These are phyloP conservation scores for Anaeramoeba ignava DNA, from an alignment of 78 protist species.

Conservation along the genomic window DNA sequence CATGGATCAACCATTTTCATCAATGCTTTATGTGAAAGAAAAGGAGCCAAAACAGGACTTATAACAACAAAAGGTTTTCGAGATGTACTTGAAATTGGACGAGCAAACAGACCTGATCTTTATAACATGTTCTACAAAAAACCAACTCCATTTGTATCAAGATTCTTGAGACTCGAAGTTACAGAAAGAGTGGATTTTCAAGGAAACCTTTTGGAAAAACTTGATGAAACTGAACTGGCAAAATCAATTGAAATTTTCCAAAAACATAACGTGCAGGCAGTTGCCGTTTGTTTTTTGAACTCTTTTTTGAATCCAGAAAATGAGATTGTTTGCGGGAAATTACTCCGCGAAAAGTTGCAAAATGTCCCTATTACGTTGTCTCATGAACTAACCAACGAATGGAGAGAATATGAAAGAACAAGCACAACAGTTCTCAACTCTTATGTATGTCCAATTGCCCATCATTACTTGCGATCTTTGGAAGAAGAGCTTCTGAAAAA, in stretches of 20 bases:
- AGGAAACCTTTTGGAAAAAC: not conserved
- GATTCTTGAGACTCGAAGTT: not conserved
- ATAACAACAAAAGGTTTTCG: not conserved
- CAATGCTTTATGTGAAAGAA: not conserved
- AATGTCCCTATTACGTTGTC: not conserved
- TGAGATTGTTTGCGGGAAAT: not conserved
- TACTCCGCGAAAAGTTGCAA: not conserved
- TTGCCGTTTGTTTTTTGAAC: not conserved
- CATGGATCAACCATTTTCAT: not conserved
- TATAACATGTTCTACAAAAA: not conserved
- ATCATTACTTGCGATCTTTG: not conserved
- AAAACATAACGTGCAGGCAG: not conserved
- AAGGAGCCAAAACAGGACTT: not conserved
- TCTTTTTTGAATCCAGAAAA: not conserved
- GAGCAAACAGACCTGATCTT: conserved; percentile 2
- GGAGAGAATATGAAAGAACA: not conserved
- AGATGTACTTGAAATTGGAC: not conserved
- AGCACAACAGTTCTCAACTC: not conserved
- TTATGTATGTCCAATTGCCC: not conserved
- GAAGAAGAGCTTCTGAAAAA: not conserved
- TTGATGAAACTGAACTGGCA: not conserved
- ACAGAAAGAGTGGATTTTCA: not conserved
- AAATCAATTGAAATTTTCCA: not conserved
- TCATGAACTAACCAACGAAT: not conserved
- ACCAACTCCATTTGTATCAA: not conserved